Base-by-base conservation (phyloP, 1,139 yeast genomes). In the Geotrichum citri-aurantii region DNA sequence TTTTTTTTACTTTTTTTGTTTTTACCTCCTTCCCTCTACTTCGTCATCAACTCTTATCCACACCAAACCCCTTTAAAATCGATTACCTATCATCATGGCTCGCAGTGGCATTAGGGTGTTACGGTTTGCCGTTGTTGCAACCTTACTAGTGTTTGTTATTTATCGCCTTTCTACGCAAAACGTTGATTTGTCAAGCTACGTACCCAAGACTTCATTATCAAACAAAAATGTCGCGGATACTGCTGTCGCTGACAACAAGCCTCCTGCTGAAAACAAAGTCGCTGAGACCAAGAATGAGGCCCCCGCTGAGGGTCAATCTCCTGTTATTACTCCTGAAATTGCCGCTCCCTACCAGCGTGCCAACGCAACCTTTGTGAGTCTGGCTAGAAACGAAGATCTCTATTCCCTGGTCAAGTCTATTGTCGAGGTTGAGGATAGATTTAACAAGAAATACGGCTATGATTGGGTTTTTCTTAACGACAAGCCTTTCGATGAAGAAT, bases 391-490 rank as follows among this genome's bases (percentile, higher is more conserved):
- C 70, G 69, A 75, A 14, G 96, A 90, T 65, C 69, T 88, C 40
- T 77, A 77, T 69, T 80, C 77, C 6, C 73, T 88, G 58, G 70
- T 85, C 19, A 78, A 76, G 55, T 82, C 95, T 4, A 82, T 89
- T 52, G 79, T 81, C 58, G 77, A 81, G 55, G 80, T 88, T 44
- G 92, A 89, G 73, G 85, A 82, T 66, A 78, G 93, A 53, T 89
- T 88, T 75, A 88, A 89, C 73, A 68, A 75, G 59, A 73, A 80
- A 58, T 86, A 72, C 70, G 81, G 84, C 66, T 86, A 86, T 70
- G 89, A 84, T 65, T 86, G 93, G 93, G 84, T 85, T n/a, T 86
- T 86, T 68, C 75, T 85, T 63, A 86, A 86, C 70, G 88, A 86
- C 82, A 74, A 77, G 61, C 81, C 80, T 6, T 85, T 85, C 66